Evolutionary conservation across 108 stramenopile genomes (phyloP).

Genomic region (Seminavis robusta): DNA sequence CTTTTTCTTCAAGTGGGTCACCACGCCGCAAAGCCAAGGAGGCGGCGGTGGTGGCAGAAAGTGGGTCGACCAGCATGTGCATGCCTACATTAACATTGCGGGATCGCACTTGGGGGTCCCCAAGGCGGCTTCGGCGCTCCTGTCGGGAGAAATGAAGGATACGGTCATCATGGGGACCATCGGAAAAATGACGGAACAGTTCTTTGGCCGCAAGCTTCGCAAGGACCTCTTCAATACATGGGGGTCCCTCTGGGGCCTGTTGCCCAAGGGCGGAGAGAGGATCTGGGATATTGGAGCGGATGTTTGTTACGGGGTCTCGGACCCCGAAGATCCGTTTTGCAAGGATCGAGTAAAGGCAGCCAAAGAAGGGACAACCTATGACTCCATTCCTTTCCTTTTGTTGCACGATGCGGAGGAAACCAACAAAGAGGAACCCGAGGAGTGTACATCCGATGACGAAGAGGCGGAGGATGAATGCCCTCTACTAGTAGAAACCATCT

Average conservation of each 20-base stretch:
- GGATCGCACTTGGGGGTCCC: slow-evolving; percentile 86
- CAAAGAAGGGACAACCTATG: no score
- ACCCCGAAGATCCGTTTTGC: no score
- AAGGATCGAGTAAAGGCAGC: no score
- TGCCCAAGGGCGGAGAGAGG: slow-evolving; percentile 83
- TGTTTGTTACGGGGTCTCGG: slow-evolving; percentile 14
- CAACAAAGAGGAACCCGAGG: neutral
- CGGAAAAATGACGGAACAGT: slow-evolving; percentile 64
- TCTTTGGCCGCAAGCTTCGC: slow-evolving; percentile 55
- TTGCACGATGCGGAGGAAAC: neutral
- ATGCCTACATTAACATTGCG: slow-evolving; percentile 83
- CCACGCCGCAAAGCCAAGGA: slow-evolving; percentile 30
- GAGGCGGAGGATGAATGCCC: neutral
- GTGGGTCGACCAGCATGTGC: slow-evolving; percentile 80
- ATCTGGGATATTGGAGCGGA: slow-evolving; percentile 77
- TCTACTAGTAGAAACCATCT: neutral
- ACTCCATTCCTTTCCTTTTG: no score
- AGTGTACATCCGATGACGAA: neutral
- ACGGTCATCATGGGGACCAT: slow-evolving; percentile 62
- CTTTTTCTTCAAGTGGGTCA: slow-evolving; percentile 88
- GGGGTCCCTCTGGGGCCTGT: slow-evolving; percentile 75
- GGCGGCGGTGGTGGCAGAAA: slow-evolving; percentile 74
- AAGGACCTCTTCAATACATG: slow-evolving; percentile 70
- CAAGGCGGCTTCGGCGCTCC: slow-evolving; percentile 69
- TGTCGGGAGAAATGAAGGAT: slow-evolving; percentile 88